Percentiles rank a stretch among this genome's conserved stretches.
Evolutionary conservation across 495 filamentous ascomycete species (phyloP).

Genomic region (Xylona heveae): DNA sequence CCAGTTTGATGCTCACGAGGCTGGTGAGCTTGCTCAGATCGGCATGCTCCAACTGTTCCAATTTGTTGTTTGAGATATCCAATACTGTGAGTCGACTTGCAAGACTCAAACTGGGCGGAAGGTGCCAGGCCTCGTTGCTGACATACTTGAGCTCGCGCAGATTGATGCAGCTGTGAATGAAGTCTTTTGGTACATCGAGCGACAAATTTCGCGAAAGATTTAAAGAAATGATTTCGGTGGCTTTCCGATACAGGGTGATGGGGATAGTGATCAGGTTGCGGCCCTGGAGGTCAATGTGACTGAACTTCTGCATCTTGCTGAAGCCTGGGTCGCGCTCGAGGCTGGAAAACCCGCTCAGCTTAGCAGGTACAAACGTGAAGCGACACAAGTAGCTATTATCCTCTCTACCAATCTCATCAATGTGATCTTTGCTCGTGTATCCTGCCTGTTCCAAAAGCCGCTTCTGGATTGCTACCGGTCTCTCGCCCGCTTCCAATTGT

Average conservation of each 20-base stretch:
- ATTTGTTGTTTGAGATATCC: conserved; percentile 82
- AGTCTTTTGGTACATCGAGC: conserved; percentile 85
- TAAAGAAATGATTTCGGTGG: conserved; percentile 79
- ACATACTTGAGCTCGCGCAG: conserved; percentile 88
- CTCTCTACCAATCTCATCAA: conserved; percentile 92
- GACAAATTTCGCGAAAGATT: conserved; percentile 85
- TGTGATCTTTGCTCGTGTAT: conserved; percentile 65
- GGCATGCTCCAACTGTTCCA: conserved; percentile 71
- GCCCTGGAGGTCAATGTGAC: conserved; percentile 79
- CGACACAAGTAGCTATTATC: conserved; percentile 94
- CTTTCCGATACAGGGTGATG: conserved; percentile 78
- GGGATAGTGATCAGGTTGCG: conserved; percentile 88
- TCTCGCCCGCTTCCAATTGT: conserved; percentile 55
- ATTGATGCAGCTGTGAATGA: conserved; percentile 81
- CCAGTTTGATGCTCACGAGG: conserved; percentile 77
- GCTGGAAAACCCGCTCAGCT: conserved; percentile 48
- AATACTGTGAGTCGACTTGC: conserved; percentile 69
- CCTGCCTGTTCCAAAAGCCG: conserved; percentile 78
- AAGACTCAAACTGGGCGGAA: conserved; percentile 69
- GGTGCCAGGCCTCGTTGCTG: conserved; percentile 68
- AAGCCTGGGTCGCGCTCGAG: conserved; percentile 54
- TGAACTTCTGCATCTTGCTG: conserved; percentile 66
- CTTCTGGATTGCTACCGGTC: conserved; percentile 84
- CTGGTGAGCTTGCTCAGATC: conserved; percentile 46
- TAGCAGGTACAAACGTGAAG: conserved; percentile 79